phyloP scores from a whole-genome alignment of 768 basidiomycete genomes.

The Scleroderma citrinum region DNA sequence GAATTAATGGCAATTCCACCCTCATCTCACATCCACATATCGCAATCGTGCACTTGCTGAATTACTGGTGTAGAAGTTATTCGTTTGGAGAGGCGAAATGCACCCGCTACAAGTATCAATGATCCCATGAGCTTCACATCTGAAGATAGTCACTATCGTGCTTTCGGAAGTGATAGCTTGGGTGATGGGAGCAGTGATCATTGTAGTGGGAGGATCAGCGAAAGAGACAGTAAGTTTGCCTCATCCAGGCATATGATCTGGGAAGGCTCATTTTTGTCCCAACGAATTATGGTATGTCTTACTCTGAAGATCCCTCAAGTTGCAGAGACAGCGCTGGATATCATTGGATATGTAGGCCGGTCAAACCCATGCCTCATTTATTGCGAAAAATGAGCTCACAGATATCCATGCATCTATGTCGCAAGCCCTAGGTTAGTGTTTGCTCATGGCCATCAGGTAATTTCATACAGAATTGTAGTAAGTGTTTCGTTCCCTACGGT shows the following conservation, averaged over 20 bases:
- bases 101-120: conserved; percentile 87
- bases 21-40: conserved; percentile 53
- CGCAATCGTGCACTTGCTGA: conserved; percentile 94
- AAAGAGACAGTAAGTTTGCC: conserved; percentile 32
- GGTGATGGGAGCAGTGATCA: conserved; percentile 32
- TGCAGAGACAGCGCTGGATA: conserved; percentile 54
- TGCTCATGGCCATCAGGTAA: no score
- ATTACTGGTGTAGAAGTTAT: conserved; percentile 92
- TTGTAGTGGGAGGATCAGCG: conserved; percentile 38
- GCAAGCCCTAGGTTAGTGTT: not conserved
- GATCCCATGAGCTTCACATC: conserved; percentile 66
- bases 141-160: conserved; percentile 57
- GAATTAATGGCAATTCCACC: not conserved
- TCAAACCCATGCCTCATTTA: no score
- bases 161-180: conserved; percentile 57
- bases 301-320: conserved; percentile 36
- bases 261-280: conserved; percentile 12
- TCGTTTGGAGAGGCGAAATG: conserved; percentile 83
- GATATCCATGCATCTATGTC: no score
- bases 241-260: conserved; percentile 1
- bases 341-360: not conserved
- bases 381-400: no score
- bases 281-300: conserved; percentile 34
- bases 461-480: no score
- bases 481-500: no score